These are phyloP conservation scores for Naganishia vaughanmartiniae DNA, from an alignment of 768 basidiomycete species.

Conservation along the genomic window DNA sequence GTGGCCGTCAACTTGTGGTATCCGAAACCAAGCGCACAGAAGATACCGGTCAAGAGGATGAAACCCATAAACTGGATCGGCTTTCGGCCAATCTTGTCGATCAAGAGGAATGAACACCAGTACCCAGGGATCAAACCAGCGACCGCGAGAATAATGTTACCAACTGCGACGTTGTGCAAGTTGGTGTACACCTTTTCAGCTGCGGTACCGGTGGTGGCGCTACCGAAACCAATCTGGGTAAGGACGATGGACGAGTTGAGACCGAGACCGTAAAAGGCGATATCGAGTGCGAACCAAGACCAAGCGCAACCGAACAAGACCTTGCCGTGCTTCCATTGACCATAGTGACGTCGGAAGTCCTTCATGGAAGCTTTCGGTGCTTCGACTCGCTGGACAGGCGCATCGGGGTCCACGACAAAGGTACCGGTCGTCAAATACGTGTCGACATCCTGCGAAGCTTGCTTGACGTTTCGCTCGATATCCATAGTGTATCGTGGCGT, in stretches of 20 bases:
- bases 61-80: slow-evolving; percentile 54
- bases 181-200: slow-evolving; percentile 35
- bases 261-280: slow-evolving; percentile 77
- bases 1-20: slow-evolving; percentile 49
- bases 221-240: slow-evolving; percentile 67
- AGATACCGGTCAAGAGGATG: slow-evolving; percentile 43
- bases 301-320: slow-evolving; percentile 72
- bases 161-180: slow-evolving; percentile 50
- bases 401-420: slow-evolving; percentile 59
- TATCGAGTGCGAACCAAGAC: slow-evolving; percentile 83
- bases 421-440: slow-evolving; percentile 61
- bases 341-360: slow-evolving; percentile 67
- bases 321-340: slow-evolving; percentile 74
- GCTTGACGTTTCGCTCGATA: slow-evolving; percentile 76
- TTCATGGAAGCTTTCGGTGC: slow-evolving; percentile 66
- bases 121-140: slow-evolving; percentile 54
- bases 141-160: slow-evolving; percentile 51
- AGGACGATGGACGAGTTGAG: slow-evolving; percentile 78
- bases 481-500: slow-evolving; percentile 91
- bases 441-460: slow-evolving; percentile 71
- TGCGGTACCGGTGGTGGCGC: slow-evolving; percentile 46
- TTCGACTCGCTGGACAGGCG: slow-evolving; percentile 61
- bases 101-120: slow-evolving; percentile 49
- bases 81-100: slow-evolving; percentile 52
- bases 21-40: slow-evolving; percentile 51